phyloP scores from a whole-genome alignment of 768 basidiomycete genomes.

The Naganishia randhawae region DNA sequence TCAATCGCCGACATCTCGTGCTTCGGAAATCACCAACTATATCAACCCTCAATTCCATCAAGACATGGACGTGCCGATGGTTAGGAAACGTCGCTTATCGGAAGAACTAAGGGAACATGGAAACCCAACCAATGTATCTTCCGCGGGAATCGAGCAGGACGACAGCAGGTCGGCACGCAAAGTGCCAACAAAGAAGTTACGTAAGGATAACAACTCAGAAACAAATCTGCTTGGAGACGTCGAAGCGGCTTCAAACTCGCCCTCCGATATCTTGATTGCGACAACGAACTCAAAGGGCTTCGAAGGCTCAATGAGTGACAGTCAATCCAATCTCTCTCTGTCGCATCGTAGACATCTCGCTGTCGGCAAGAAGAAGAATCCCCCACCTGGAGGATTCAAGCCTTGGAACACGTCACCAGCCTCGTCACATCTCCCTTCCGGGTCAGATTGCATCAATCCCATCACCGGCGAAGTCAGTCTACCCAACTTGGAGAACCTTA shows the following conservation, averaged over 20 bases:
- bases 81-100: not conserved
- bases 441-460: constrained; percentile 31
- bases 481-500: constrained; percentile 27
- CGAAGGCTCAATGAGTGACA: not conserved
- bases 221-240: not conserved
- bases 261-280: not conserved
- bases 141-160: not conserved
- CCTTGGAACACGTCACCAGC: constrained; percentile 32
- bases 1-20: not conserved
- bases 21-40: not conserved
- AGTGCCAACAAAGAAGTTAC: not conserved
- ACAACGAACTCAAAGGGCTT: not conserved
- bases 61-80: not conserved
- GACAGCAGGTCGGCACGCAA: not conserved
- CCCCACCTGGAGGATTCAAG: constrained; percentile 28
- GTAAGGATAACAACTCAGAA: not conserved
- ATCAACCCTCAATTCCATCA: not conserved
- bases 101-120: not conserved
- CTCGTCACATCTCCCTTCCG: constrained; percentile 31
- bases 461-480: constrained; percentile 31
- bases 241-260: not conserved
- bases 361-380: constrained; percentile 26
- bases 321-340: not conserved
- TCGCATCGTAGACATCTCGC: not conserved
- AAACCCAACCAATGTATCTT: not conserved